Conservation (phyloP, 495 filamentous ascomycete genomes). For the Staphylotrichum longicolle region DNA sequence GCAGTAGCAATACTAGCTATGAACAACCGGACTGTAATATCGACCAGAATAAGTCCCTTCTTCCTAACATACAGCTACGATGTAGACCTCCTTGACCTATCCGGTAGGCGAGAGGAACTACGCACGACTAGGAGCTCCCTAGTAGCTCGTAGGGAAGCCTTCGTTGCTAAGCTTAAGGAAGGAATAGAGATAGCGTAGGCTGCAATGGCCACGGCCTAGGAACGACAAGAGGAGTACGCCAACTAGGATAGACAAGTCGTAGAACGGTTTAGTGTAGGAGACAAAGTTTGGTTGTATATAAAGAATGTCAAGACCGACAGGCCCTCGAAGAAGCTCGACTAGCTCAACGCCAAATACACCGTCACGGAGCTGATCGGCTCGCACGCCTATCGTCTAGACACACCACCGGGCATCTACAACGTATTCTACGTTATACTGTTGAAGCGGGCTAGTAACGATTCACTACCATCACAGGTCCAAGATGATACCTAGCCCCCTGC, state of each 20-base stretch:
- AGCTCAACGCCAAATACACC: background rate
- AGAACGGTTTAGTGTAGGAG: background rate
- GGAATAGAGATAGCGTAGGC: background rate
- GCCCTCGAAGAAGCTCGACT: conserved; percentile 10
- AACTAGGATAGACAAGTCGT: background rate
- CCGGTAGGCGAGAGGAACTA: background rate
- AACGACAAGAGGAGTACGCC: background rate
- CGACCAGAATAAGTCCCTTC: background rate
- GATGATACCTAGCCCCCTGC: background rate
- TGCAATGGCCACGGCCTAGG: background rate
- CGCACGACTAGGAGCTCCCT: background rate
- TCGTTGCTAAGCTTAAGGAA: background rate
- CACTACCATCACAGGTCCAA: background rate
- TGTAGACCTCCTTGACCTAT: background rate
- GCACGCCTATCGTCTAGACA: background rate
- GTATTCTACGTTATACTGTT: background rate
- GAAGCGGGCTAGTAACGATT: conserved; percentile 1
- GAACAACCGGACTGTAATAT: background rate
- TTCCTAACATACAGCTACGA: background rate
- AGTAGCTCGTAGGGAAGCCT: background rate
- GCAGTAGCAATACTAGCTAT: background rate
- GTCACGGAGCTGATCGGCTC: background rate
- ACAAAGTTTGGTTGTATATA: background rate
- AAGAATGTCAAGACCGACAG: conserved; percentile 1
- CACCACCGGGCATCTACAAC: background rate